These are phyloP conservation scores for Trichoderma afroharzianum DNA, from an alignment of 2,329 filamentous ascomycete genomes.

Conservation along the genomic window DNA sequence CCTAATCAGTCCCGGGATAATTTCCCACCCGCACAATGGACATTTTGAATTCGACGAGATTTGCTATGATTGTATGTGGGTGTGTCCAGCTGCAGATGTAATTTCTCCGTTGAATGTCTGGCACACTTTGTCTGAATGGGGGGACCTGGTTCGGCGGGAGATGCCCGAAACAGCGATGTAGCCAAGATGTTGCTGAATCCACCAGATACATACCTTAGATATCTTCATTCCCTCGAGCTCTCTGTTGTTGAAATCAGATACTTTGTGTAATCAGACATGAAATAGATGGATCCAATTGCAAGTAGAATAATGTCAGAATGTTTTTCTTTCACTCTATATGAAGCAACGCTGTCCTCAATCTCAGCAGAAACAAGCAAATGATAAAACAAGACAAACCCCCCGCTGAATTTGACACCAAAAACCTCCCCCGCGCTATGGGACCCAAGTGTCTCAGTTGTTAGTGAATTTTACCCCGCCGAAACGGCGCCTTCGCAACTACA, in stretches of 20 bases:
- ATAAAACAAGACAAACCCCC: background rate
- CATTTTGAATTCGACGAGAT: accelerated
- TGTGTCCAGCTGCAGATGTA: background rate
- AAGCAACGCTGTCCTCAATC: background rate
- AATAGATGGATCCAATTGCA: too few species aligned
- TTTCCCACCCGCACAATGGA: background rate
- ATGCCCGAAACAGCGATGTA: background rate
- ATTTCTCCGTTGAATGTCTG: background rate
- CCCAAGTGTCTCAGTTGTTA: background rate
- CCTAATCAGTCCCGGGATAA: background rate
- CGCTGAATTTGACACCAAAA: background rate
- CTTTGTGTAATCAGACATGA: too few species aligned
- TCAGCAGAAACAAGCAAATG: background rate
- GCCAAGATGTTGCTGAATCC: background rate
- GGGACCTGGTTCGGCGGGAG: background rate
- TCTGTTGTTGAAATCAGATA: background rate
- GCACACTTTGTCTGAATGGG: background rate
- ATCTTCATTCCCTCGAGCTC: background rate
- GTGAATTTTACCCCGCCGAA: slow-evolving; percentile 15
- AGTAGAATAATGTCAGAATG: too few species aligned
- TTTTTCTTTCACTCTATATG: too few species aligned
- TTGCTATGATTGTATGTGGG: too few species aligned
- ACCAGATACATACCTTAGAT: background rate
- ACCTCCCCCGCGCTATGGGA: background rate
- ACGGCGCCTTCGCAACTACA: background rate